A percentile compares a stretch with the other conserved stretches of the same genome.
Conservation (phyloP, 257 asterid species). For the Lavandula angustifolia region DNA sequence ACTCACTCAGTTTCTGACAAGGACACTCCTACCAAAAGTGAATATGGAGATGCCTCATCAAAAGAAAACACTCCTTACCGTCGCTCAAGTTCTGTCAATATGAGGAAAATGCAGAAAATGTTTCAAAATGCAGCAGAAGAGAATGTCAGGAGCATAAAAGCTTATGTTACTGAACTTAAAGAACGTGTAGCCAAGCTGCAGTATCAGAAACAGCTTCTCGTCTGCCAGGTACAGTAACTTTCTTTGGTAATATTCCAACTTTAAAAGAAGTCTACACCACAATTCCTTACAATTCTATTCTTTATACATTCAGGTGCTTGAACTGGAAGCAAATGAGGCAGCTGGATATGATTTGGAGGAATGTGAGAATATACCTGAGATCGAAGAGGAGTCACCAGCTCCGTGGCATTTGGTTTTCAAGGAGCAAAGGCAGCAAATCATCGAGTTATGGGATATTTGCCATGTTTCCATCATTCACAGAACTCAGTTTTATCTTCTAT, state of each 20-base stretch:
- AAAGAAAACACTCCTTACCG: constrained; percentile 88
- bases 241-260: background rate
- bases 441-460: constrained; percentile 91
- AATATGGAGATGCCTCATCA: constrained; percentile 76
- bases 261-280: background rate
- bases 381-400: constrained; percentile 74
- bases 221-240: constrained; percentile 70
- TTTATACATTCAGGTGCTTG: constrained; percentile 65
- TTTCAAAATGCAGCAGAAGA: constrained; percentile 98
- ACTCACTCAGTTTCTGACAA: constrained; percentile 62
- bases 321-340: constrained; percentile 91
- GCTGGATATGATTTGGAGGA: constrained; percentile 80
- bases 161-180: constrained; percentile 91
- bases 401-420: constrained; percentile 65
- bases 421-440: constrained; percentile 83
- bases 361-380: constrained; percentile 46
- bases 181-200: constrained; percentile 98
- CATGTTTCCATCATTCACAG: constrained; percentile 85
- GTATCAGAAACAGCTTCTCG: constrained; percentile 95
- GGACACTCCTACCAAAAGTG: constrained; percentile 86
- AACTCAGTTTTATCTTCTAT: constrained; percentile 82
- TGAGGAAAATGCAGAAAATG: constrained; percentile 97
- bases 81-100: constrained; percentile 91
- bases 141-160: constrained; percentile 90
- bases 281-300: constrained; percentile 1